Base-by-base conservation (phyloP, 371 early-diverging fungal species). In the Phascolomyces articulosus region DNA sequence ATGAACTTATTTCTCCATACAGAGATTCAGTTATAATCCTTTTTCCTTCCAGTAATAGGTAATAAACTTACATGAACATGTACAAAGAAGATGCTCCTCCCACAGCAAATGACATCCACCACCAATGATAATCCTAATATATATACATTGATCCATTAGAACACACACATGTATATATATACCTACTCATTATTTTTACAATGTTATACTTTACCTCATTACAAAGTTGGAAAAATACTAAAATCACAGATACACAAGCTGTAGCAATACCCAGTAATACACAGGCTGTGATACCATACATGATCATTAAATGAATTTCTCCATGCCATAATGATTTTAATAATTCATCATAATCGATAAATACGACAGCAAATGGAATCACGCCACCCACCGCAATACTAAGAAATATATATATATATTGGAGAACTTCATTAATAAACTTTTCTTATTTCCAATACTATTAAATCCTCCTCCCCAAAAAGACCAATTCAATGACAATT, bases 71-170 rank as follows among this genome's bases (percentile, higher is more conserved):
- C 63, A 34, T 53, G 27, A 75, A 72, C 55, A 78, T 70, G 27
- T 78, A 82, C 4, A 73, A 6, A 13, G 74, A 64, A 40, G 79
- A 63, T 0, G 75, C 67, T 21, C 65, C 78, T 18, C 77, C 79
- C 15, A 77, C 49, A 1, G 65, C 61, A 54, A 79, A 77, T 1
- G 77, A 77, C 66, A 71, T 73, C 82, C 82, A 82, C 82, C 82
- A 82, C 82, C 82, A 82, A 40, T 69, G 73, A 70, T 79, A 76
- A 63, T 82, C 77, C 72, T 75, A 62, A 1, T 13, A 26, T 7
- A 21, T 24, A 26, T n/a, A n/a, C n/a, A n/a, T n/a, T n/a, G n/a
- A n/a, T n/a, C n/a, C n/a, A n/a, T n/a, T n/a, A n/a, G n/a, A n/a
- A n/a, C n/a, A n/a, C 2, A 21, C 28, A 18, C 7, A 20, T 44